Conservation (phyloP, 495 filamentous ascomycete species). For the Astrocystis sublimbata region DNA sequence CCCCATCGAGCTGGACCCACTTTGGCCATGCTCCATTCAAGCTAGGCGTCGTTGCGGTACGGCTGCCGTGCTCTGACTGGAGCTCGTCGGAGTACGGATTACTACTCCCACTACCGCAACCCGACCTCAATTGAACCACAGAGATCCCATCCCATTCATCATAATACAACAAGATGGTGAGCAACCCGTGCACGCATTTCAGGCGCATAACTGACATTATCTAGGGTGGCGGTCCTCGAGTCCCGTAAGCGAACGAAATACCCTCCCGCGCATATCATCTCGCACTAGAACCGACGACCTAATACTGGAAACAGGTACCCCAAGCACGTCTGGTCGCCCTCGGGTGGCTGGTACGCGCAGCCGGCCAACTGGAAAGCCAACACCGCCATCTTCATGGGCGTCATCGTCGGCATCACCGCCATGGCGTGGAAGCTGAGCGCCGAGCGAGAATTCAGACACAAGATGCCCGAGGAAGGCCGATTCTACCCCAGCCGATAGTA, state of each 20-base stretch:
- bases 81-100: constrained; percentile 7
- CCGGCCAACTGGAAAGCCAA: constrained; percentile 94
- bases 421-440: constrained; percentile 79
- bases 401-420: constrained; percentile 73
- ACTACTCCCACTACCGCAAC: constrained; percentile 22
- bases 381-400: constrained; percentile 76
- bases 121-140: constrained; percentile 21
- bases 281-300: background rate
- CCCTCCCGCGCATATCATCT: background rate
- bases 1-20: background rate
- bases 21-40: background rate
- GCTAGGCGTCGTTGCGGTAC: background rate
- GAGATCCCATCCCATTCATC: constrained; percentile 27
- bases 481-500: constrained; percentile 98
- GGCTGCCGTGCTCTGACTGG: constrained; percentile 31
- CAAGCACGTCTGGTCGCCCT: constrained; percentile 98
- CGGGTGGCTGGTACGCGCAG: constrained; percentile 96
- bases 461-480: constrained; percentile 81
- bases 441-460: constrained; percentile 72
- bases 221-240: constrained; percentile 76
- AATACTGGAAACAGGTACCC: constrained; percentile 68
- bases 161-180: constrained; percentile 43
- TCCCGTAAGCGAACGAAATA: constrained; percentile 67
- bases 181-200: background rate
- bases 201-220: constrained; percentile 38